Base-by-base conservation (phyloP, 2,329 filamentous ascomycete species). In the Colletotrichum chlorophyti region DNA sequence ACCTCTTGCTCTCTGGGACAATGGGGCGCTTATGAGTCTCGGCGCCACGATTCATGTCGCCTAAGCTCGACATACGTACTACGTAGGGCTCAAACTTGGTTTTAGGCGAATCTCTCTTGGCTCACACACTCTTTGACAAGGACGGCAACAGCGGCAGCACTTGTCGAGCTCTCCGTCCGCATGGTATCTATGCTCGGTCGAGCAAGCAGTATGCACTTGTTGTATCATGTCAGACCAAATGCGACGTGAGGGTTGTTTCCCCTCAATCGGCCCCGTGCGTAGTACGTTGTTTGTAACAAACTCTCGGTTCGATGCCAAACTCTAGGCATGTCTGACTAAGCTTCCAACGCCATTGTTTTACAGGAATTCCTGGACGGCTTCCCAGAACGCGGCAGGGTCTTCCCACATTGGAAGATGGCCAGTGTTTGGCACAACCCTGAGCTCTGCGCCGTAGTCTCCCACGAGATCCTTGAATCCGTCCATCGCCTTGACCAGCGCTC, bases 391-490 rank as follows among this genome's bases (percentile, higher is more conserved):
- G 54, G 79, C 74, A 0, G 90, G 87, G 64, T 85, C 83, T 74
- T 96, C 92, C 43, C 87, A 87, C 91, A 96, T 96, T 0, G 92
- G 92, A 67, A 96, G 73, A 76, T 96, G 92, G 0, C 92, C 92
- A 0, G 91, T 86, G 8, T 81, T 76, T 0, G 90, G 83, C 9
- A 96, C 83, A 55, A 90, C 72, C 69, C 82, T 85, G 63, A 93
- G 80, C 58, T 84, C 80, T 0, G 81, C 82, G 0, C 82, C 84
- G 0, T 72, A 69, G 9, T 76, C 71, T 0, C 88, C 87, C 37
- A 91, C 70, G 15, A 76, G 70, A 0, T 73, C 79, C 52, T 81
- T 85, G 81, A 93, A 91, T 12, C 86, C 86, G 51, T 88, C 86
- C 91, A 96, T 96, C 4, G 88, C 89, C 76, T 87, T 87, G 0